Evolutionary conservation across 768 basidiomycete species (phyloP).

Genomic region (Chalciporus sphaerocephalus): DNA sequence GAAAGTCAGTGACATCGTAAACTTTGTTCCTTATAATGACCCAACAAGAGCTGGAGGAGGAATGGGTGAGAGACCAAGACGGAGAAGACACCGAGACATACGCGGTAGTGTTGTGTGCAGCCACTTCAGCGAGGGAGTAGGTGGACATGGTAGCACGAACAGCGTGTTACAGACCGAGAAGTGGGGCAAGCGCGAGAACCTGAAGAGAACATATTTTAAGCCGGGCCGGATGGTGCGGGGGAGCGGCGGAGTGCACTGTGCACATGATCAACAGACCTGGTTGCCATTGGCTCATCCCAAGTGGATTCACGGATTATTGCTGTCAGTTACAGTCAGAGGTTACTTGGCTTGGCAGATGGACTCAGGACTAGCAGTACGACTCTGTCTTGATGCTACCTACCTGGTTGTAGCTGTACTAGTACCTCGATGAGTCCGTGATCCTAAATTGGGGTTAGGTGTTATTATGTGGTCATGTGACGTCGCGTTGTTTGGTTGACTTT

Average conservation of each 20-base stretch:
- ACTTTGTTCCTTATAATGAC: slow-evolving; percentile 75
- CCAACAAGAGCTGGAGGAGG: slow-evolving; percentile 69
- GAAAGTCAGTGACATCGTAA: slow-evolving; percentile 83
- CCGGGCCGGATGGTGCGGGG: neutral
- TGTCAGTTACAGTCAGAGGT: neutral
- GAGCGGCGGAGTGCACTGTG: no score
- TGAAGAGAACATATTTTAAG: neutral
- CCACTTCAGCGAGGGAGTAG: slow-evolving; percentile 53
- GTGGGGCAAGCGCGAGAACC: neutral
- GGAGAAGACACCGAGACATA: slow-evolving; percentile 27
- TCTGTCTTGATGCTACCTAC: no score
- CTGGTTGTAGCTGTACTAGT: no score
- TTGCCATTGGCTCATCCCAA: no score
- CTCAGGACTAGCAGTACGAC: no score
- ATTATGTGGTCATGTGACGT: slow-evolving; percentile 33
- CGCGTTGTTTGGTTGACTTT: slow-evolving; percentile 47
- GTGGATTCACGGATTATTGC: no score
- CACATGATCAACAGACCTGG: no score
- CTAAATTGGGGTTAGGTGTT: slow-evolving; percentile 5
- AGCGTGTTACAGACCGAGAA: no score
- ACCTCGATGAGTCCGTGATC: neutral
- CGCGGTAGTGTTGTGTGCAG: slow-evolving; percentile 53
- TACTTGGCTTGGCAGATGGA: neutral
- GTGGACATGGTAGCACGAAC: slow-evolving; percentile 31
- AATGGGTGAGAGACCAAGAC: slow-evolving; percentile 6